Evolutionary conservation across 768 basidiomycete genomes (phyloP).

Genomic region (Lentinula aciculospora): DNA sequence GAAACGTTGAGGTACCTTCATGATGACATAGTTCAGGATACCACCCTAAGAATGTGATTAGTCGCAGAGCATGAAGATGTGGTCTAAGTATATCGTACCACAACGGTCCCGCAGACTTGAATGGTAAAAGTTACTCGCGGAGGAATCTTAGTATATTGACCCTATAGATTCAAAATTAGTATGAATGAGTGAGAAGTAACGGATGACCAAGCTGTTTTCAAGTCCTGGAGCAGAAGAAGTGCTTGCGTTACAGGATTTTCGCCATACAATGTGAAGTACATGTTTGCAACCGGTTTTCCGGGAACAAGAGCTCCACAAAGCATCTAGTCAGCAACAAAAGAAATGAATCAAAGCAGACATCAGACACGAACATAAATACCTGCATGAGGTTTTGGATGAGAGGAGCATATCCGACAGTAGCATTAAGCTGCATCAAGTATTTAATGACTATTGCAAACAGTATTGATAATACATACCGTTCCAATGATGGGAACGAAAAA

Average conservation of each 20-base stretch:
- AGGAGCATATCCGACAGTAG: constrained; percentile 33
- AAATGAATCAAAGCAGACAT: background rate
- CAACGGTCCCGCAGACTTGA: constrained; percentile 46
- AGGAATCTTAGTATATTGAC: constrained; percentile 47
- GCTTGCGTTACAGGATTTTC: constrained; percentile 26
- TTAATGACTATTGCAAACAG: background rate
- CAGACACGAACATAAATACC: constrained; percentile 10
- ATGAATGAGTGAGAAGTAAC: background rate
- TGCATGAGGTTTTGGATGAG: constrained; percentile 29
- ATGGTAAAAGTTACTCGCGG: constrained; percentile 53
- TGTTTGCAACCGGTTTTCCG: constrained; percentile 35
- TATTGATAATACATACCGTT: constrained; percentile 18
- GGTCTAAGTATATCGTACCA: constrained; percentile 26
- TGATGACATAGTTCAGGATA: constrained; percentile 44
- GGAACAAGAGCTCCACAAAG: constrained; percentile 38
- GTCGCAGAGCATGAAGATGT: background rate
- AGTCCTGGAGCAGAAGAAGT: constrained; percentile 20
- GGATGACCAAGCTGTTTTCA: constrained; percentile 21
- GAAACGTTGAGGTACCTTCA: constrained; percentile 33
- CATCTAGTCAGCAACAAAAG: constrained; percentile 24
- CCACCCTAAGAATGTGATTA: constrained; percentile 31
- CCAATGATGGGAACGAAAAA: constrained; percentile 44
- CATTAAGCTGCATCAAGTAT: constrained; percentile 23
- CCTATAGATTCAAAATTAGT: constrained; percentile 10
- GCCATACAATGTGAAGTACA: constrained; percentile 31